Evolutionary conservation across 441 rosid species (phyloP), one percentile per base, ranked within the genome.

Genomic region (Erodium texanum): DNA sequence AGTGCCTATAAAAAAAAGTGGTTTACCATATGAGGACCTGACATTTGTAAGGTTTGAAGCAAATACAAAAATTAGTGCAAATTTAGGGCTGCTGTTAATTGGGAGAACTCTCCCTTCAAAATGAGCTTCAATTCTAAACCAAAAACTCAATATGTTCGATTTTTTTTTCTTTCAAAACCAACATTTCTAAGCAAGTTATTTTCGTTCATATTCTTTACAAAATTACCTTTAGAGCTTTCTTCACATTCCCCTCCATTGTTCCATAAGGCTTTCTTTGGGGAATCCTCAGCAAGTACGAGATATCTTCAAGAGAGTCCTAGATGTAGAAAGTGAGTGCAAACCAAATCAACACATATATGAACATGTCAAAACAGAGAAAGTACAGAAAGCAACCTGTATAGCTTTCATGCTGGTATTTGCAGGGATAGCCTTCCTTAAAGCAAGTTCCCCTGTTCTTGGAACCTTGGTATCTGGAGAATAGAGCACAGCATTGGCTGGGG

Each of bases 191-290:
- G 34, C 14, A 38, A 56, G 29, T 50, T 24, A 48, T 29, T 65
- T 27, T 59, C n/a, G 18, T 1, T 48, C 14, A 11, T 48, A 11
- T 11, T 1, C 38, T 24, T 22, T 54, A 34, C 62, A n/a, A 58
- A 18, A 38, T 16, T 14, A 3, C 96, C 93, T 89, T 87, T 3
- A 91, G 82, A 22, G 99, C 96, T 81, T 91, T 93, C 83, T 89
- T 91, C 45, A 89, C 99, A 77, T 91, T 91, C 64, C 89, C 85
- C 86, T 88, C 96, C 99, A 89, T 93, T 24, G 95, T 89, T 83
- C 97, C 93, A 24, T 88, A 93, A 71, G 99, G 97, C 78, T 93
- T 93, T 75, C 99, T 85, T 71, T 93, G 99, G 7, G 99, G 97
- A 78, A 93, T 93, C 74, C 96, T 88, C 15, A 91, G 82, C 85